phyloP scores from a whole-genome alignment of 495 filamentous ascomycete genomes.

The Evernia prunastri region DNA sequence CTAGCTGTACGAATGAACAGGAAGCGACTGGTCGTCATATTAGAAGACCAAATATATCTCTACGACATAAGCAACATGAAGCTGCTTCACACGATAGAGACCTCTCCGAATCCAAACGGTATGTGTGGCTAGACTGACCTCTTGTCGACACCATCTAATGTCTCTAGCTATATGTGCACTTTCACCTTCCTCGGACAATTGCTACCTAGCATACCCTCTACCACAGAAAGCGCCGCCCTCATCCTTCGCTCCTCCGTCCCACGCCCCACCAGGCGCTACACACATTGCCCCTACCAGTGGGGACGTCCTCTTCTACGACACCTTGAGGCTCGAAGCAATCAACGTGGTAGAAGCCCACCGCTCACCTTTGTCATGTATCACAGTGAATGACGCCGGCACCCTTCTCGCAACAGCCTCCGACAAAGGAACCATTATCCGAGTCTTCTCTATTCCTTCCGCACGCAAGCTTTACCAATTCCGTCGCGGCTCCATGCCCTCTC shows the following conservation, averaged over 20 bases:
- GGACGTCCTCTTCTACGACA: constrained; percentile 87
- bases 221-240: constrained; percentile 68
- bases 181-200: constrained; percentile 89
- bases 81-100: constrained; percentile 80
- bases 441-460: constrained; percentile 82
- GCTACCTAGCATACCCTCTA: constrained; percentile 87
- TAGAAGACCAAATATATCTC: constrained; percentile 93
- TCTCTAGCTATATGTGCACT: constrained; percentile 76
- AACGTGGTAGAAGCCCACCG: constrained; percentile 91
- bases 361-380: constrained; percentile 82
- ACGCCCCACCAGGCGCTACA: constrained; percentile 68
- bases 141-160: constrained; percentile 15
- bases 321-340: constrained; percentile 76
- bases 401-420: constrained; percentile 91
- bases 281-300: constrained; percentile 80
- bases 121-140: constrained; percentile 21
- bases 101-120: constrained; percentile 84
- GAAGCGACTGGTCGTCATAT: constrained; percentile 83
- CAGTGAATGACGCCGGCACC: constrained; percentile 88
- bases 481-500: constrained; percentile 84
- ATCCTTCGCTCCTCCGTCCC: constrained; percentile 62
- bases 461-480: constrained; percentile 94
- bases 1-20: constrained; percentile 89
- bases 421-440: constrained; percentile 93
- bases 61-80: constrained; percentile 99